Percentiles rank a stretch among this genome's conserved stretches.
Conservation (phyloP, 352 stramenopile species). For the Blastocystis sp. region DNA sequence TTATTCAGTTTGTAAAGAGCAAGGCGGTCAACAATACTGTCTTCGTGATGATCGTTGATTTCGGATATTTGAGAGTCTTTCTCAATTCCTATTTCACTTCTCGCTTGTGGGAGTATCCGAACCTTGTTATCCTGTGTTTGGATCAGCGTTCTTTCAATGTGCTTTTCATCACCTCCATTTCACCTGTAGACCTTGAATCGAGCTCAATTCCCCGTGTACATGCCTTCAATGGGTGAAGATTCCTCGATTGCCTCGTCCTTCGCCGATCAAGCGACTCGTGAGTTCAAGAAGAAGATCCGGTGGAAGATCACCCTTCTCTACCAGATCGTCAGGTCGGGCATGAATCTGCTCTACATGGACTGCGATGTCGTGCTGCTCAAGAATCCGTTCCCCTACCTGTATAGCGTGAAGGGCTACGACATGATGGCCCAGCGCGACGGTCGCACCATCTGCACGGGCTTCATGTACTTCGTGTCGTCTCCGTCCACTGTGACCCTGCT, state of each 20-base stretch:
- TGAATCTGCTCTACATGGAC: constrained; percentile 40
- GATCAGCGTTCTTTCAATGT: neutral
- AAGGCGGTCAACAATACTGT: neutral
- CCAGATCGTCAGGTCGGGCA: neutral
- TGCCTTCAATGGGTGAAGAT: neutral
- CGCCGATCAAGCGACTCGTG: neutral
- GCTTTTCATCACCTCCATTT: neutral
- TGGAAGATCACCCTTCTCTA: constrained; percentile 46
- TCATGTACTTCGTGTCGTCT: constrained; percentile 41
- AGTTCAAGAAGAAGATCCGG: constrained; percentile 24
- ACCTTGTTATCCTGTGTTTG: neutral
- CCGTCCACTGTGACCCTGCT: neutral
- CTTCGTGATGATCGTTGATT: neutral
- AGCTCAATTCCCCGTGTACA: neutral
- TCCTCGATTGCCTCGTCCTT: neutral
- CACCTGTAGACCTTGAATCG: neutral
- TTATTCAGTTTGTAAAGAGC: too few species aligned
- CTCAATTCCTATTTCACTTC: neutral
- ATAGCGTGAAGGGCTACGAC: neutral
- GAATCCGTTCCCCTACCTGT: constrained; percentile 25
- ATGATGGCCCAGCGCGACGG: constrained; percentile 29
- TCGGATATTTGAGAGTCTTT: neutral
- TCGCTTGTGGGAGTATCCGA: neutral
- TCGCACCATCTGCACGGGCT: constrained; percentile 24
- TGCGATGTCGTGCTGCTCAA: constrained; percentile 41